Conservation (phyloP, 495 filamentous ascomycete genomes). For the Penicillium chermesinum region DNA sequence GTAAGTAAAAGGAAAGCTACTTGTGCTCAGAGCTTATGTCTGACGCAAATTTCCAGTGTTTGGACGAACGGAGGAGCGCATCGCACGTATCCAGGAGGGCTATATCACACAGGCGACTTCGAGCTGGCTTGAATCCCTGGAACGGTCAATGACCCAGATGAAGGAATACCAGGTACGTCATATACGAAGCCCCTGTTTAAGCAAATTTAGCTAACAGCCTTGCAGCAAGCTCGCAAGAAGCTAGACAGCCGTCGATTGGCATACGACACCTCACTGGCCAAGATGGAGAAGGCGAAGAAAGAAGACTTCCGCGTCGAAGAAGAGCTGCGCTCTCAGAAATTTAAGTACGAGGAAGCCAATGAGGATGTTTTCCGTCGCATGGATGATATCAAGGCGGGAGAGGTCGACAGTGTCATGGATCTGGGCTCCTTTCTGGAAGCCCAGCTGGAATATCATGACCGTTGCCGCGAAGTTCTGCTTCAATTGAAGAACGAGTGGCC, state of each 20-base stretch:
- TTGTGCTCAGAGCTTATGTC: slow-evolving; percentile 4
- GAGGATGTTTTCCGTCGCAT: slow-evolving; percentile 92
- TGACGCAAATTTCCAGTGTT: slow-evolving; percentile 47
- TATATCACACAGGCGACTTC: slow-evolving; percentile 77
- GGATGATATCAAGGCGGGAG: slow-evolving; percentile 93
- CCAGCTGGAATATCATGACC: slow-evolving; percentile 86
- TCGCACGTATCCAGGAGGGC: slow-evolving; percentile 80
- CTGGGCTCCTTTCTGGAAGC: slow-evolving; percentile 80
- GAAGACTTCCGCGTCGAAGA: slow-evolving; percentile 94
- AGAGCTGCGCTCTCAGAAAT: slow-evolving; percentile 84
- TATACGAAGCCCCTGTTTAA: not conserved
- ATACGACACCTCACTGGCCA: slow-evolving; percentile 84
- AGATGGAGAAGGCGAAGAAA: slow-evolving; percentile 90
- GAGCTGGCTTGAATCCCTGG: slow-evolving; percentile 87
- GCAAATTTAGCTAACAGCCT: not conserved
- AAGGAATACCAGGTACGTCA: slow-evolving; percentile 85
- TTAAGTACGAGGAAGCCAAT: slow-evolving; percentile 93
- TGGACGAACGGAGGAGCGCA: slow-evolving; percentile 80
- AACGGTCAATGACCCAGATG: slow-evolving; percentile 88
- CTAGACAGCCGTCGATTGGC: slow-evolving; percentile 85
- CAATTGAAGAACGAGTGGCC: slow-evolving; percentile 67
- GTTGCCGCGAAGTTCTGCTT: slow-evolving; percentile 70
- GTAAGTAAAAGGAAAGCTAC: slow-evolving; percentile 43
- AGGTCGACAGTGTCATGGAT: slow-evolving; percentile 77
- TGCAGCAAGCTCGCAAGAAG: slow-evolving; percentile 71